These are phyloP conservation scores for Neoboletus subvelutipes DNA, from an alignment of 768 basidiomycete genomes.

Conservation along the genomic window DNA sequence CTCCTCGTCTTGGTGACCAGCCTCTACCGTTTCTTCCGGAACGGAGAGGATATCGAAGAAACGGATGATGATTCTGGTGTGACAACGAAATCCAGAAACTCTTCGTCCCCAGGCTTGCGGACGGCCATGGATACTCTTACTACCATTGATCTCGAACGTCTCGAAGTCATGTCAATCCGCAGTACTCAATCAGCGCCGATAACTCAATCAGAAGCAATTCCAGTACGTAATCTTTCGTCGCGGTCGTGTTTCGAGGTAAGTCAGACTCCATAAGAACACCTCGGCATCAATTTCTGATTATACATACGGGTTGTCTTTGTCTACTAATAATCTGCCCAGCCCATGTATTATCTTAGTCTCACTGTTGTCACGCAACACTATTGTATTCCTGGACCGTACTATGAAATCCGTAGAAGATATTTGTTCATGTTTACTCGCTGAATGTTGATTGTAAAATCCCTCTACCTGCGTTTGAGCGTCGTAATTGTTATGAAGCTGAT, in stretches of 20 bases:
- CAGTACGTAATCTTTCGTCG: not conserved
- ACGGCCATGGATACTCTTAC: constrained; percentile 3
- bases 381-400: too few species aligned
- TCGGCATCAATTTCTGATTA: not conserved
- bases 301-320: not conserved
- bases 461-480: not conserved
- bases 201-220: not conserved
- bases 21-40: constrained; percentile 9
- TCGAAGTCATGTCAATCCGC: not conserved
- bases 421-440: not conserved
- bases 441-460: not conserved
- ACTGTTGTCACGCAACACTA: not conserved
- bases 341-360: not conserved
- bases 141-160: constrained; percentile 10
- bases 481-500: not conserved
- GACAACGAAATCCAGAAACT: not conserved
- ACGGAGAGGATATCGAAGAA: constrained; percentile 2
- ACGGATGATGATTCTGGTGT: not conserved
- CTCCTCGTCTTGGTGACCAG: constrained; percentile 18
- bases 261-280: not conserved
- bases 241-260: not conserved
- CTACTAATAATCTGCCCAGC: not conserved
- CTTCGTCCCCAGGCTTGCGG: not conserved
- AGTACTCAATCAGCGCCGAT: constrained; percentile 3
- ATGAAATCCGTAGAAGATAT: not conserved